Percentiles rank a stretch among this genome's conserved stretches.
Conservation (phyloP, 805 yeast species). For the Nakazawaea anatomiae region DNA sequence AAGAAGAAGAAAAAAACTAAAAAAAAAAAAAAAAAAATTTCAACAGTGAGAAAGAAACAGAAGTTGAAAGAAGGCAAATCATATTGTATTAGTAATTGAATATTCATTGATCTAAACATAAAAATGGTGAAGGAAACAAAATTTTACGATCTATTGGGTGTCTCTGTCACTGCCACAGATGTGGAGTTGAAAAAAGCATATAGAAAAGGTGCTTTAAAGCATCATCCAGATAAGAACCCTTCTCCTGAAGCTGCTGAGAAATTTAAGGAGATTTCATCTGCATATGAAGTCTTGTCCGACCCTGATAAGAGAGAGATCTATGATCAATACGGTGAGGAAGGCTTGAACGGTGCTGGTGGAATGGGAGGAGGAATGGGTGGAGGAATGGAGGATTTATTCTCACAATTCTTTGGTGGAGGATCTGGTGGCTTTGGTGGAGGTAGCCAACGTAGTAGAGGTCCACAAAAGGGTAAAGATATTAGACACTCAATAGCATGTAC, state of each 20-base stretch:
- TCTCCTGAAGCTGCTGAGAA: conserved; percentile 91
- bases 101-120: neutral
- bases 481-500: conserved; percentile 82
- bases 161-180: conserved; percentile 61
- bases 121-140: conserved; percentile 78
- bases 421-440: conserved; percentile 57
- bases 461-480: conserved; percentile 85
- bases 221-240: conserved; percentile 80
- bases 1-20: neutral
- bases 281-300: conserved; percentile 85
- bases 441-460: conserved; percentile 70
- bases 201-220: conserved; percentile 73
- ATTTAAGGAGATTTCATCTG: conserved; percentile 84
- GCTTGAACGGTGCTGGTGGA: conserved; percentile 74
- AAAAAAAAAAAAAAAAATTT: no score
- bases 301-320: conserved; percentile 83
- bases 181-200: conserved; percentile 75
- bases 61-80: neutral
- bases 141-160: conserved; percentile 70
- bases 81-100: no score
- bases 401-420: conserved; percentile 58
- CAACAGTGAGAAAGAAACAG: neutral
- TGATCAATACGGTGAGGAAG: conserved; percentile 91
- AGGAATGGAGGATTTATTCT: conserved; percentile 43
- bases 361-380: conserved; percentile 57